phyloP scores from a whole-genome alignment of 208 protist genomes.

The Kentomonas sorsogonicus region DNA sequence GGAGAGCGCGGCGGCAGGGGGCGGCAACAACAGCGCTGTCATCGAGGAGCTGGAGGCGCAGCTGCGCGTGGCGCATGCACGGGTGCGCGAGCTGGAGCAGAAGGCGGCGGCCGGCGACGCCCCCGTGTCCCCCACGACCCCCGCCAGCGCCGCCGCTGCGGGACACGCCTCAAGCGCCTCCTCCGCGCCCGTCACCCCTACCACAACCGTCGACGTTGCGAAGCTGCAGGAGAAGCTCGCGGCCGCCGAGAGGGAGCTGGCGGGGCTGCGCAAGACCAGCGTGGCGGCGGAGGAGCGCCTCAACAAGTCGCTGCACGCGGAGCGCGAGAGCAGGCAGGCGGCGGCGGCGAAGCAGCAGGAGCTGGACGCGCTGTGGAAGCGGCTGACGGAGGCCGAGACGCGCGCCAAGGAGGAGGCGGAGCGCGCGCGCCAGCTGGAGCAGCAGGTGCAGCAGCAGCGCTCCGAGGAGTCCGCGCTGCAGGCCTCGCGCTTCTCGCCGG shows the following conservation, averaged over 20 bases:
- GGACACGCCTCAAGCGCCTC: too few species aligned
- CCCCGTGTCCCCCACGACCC: background rate
- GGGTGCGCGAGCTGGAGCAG: slow-evolving; percentile 27
- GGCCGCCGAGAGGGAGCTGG: slow-evolving; percentile 11
- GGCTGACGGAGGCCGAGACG: slow-evolving; percentile 29
- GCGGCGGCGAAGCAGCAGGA: slow-evolving; percentile 24
- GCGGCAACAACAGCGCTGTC: slow-evolving; percentile 10
- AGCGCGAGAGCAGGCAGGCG: slow-evolving; percentile 12
- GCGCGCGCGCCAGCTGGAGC: slow-evolving; percentile 12
- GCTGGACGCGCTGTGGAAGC: slow-evolving; percentile 33
- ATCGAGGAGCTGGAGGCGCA: slow-evolving; percentile 45
- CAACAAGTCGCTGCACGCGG: slow-evolving; percentile 31
- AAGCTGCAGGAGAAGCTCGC: too few species aligned
- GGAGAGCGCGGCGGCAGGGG: background rate
- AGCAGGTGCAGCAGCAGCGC: slow-evolving; percentile 5
- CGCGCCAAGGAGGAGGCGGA: slow-evolving; percentile 12
- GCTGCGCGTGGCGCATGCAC: slow-evolving; percentile 26
- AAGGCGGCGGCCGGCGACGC: background rate
- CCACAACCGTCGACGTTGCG: slow-evolving; percentile 2
- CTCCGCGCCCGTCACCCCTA: background rate
- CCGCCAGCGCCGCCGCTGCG: background rate
- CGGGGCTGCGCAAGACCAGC: slow-evolving; percentile 9
- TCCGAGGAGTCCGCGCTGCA: too few species aligned
- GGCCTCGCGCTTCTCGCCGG: too few species aligned
- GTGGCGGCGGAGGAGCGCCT: slow-evolving; percentile 31